These are phyloP conservation scores for Cyclotella atomus DNA, from an alignment of 108 stramenopile genomes.

Conservation along the genomic window DNA sequence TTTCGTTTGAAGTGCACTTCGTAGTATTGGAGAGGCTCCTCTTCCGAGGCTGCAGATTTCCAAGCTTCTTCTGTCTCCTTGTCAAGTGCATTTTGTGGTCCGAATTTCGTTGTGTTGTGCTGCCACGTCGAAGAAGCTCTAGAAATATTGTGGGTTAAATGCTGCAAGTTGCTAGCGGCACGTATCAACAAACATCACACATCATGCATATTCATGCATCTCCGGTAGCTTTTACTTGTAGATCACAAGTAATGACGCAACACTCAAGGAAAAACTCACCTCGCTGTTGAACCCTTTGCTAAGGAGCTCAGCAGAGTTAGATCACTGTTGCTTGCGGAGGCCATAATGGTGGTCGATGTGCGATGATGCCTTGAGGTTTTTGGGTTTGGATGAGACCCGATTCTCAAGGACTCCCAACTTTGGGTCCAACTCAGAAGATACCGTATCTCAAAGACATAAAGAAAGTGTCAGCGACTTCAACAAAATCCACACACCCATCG, in stretches of 20 bases:
- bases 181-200: not conserved
- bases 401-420: too few relatives aligned
- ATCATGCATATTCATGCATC: not conserved
- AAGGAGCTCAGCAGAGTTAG: conserved; percentile 34
- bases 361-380: too few relatives aligned
- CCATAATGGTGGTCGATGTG: not conserved
- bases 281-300: conserved; percentile 40
- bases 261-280: conserved; percentile 16
- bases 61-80: conserved; percentile 32
- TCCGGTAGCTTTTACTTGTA: not conserved
- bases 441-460: too few relatives aligned
- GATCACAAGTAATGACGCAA: too few relatives aligned
- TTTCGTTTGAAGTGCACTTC: conserved; percentile 45
- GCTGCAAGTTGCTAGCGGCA: not conserved
- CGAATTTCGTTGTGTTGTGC: conserved; percentile 41
- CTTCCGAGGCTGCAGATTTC: conserved; percentile 50
- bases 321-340: not conserved
- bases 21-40: conserved; percentile 34
- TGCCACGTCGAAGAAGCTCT: conserved; percentile 53
- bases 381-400: too few relatives aligned
- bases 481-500: too few relatives aligned
- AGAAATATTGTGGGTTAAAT: not conserved
- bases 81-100: conserved; percentile 45
- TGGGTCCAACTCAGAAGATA: too few relatives aligned
- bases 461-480: too few relatives aligned